These are phyloP conservation scores for Dictyostelium discoideum DNA, from an alignment of 78 protist genomes.

Conservation along the genomic window DNA sequence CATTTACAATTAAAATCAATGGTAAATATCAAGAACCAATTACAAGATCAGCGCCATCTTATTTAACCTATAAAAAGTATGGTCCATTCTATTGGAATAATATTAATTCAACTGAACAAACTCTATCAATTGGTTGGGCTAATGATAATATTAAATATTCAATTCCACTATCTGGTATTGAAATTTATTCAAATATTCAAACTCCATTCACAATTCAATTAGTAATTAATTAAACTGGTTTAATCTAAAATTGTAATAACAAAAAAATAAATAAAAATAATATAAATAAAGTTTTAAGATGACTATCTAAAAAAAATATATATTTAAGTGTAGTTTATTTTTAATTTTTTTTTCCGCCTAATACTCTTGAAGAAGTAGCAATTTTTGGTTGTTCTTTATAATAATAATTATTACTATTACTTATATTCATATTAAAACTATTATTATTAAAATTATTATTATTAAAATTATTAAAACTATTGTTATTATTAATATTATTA, in stretches of 20 bases:
- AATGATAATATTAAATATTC: background rate
- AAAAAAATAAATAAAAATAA: background rate
- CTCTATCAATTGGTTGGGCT: background rate
- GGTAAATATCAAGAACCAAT: background rate
- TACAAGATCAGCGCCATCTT: background rate
- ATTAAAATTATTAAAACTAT: background rate
- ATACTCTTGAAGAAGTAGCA: conserved; percentile 20
- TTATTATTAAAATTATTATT: background rate
- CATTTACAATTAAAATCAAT: background rate
- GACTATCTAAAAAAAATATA: too few species aligned
- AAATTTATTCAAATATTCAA: background rate
- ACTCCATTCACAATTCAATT: background rate
- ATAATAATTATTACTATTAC: background rate
- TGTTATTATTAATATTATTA: background rate
- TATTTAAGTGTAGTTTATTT: background rate
- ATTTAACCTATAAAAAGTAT: background rate
- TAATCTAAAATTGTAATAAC: too few species aligned
- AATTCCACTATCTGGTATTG: background rate
- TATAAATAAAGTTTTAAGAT: background rate
- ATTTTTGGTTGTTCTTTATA: conserved; percentile 4
- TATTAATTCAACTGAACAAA: background rate
- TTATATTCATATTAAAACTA: background rate
- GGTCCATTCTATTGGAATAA: conserved; percentile 13
- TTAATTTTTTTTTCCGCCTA: conserved; percentile 23
- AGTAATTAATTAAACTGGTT: too few species aligned